These are phyloP conservation scores for Alternaria rosae DNA, from an alignment of 2,329 filamentous ascomycete species.

Conservation along the genomic window DNA sequence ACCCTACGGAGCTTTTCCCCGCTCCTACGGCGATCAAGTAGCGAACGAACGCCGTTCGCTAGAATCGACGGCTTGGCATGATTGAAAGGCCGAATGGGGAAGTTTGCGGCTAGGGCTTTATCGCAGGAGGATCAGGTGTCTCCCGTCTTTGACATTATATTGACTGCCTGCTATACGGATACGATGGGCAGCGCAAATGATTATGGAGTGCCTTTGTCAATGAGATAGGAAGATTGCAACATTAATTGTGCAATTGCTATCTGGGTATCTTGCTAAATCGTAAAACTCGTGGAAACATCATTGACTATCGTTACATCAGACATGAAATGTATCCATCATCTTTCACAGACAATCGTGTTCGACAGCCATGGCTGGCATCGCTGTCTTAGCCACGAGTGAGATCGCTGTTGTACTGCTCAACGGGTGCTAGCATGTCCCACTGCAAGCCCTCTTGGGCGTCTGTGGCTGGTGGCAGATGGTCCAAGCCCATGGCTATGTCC, in stretches of 20 bases:
- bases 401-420: conserved; percentile 36
- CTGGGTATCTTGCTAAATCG: not conserved
- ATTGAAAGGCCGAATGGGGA: not conserved
- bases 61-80: conserved; percentile 4
- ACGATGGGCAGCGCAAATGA: no score
- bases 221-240: no score
- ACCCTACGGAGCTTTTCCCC: not conserved
- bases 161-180: no score
- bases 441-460: conserved; percentile 30
- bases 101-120: not conserved
- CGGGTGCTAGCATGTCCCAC: conserved; percentile 35
- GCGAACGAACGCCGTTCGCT: conserved; percentile 6
- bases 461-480: conserved; percentile 24
- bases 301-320: not conserved
- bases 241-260: not conserved
- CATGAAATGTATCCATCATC: not conserved
- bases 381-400: not conserved
- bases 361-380: not conserved
- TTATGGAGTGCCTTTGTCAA: no score
- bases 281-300: not conserved
- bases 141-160: not conserved
- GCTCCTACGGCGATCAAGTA: not conserved
- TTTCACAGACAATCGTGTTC: not conserved
- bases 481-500: conserved; percentile 34
- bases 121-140: not conserved